Evolutionary conservation across 2,329 filamentous ascomycete species (phyloP), one percentile per base, ranked within the genome.

Genomic region (Aspergillus sergii): DNA sequence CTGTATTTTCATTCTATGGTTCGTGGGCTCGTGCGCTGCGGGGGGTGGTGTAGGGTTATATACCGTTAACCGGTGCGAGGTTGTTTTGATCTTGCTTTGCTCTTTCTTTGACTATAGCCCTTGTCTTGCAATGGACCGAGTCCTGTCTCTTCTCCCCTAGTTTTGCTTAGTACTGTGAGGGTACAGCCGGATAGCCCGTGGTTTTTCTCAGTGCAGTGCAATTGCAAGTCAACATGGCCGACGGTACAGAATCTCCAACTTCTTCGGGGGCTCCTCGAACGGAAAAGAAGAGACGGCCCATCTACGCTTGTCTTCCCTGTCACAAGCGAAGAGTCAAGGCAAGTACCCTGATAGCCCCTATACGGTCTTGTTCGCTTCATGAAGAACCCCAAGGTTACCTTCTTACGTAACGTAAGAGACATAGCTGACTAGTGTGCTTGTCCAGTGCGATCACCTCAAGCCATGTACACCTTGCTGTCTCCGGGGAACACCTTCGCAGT

Each of bases 401-500:
- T 41, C 16, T n/a, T 19, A 41, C 39, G 7, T 41, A 19, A 41
- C 7, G 9, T 16, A n/a, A 30, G 23, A 30, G 23, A 28, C 23
- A 30, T 16, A 19, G 12, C 46, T 50, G 46, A 50, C 46, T 16
- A 4, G 32, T n/a, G 12, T 54, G 14, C 50, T 21, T 21, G 5
- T 36, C 28, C 12, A 55, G 51, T 55, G 51, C 12, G 51, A 55
- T 26, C 51, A 55, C n/a, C 51, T 55, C 2, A 55, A 55, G 21
- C 51, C 51, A 23, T 55, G 51, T 26, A 55, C 51, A 11, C 51
- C 51, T 21, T 55, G 51, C n/a, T 55, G 51, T 19, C 51, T 55
- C n/a, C 16, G 51, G 36, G 51, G 51, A 39, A 39, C 51, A 3
- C 51, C 51, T 36, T 55, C 51, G n/a, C 51, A 39, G 32, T 55